Evolutionary conservation across 176 grass and related monocot species (phyloP), one percentile per base, ranked within the genome.

Genomic region (Oryza longistaminata): DNA sequence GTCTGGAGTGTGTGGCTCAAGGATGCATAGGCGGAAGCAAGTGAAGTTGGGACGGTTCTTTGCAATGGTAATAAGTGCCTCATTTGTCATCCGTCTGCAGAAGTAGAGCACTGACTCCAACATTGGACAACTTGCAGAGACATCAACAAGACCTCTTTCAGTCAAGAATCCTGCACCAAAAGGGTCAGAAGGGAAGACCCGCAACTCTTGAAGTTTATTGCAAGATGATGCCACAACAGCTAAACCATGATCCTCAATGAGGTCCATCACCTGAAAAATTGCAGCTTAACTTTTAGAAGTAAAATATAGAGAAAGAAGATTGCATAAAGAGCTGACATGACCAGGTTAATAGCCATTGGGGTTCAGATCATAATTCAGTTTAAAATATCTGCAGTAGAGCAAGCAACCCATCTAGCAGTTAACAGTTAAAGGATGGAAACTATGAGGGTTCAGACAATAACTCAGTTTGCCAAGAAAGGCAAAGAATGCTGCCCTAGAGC

Each of bases 31-130:
- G 17, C 93, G 73, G 78, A 94, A 92, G 66, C 90, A 87, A 3
- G 82, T 90, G 31, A 94, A 82, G 84, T 94, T 92, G 25, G 93
- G 90, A 6, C 85, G 75, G 68, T 94, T 94, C 78, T 83, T 88
- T 64, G 90, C 93, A 0, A 94, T 88, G 17, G 88, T 86, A 46
- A 92, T 55, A 58, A 94, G 90, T 26, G 93, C 93, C 25, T 86
- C 82, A 42, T 94, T 94, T 1, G 85, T 94, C 93, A 94, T 94
- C 65, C 77, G 85, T 50, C 78, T 39, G 66, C 90, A 94, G 85
- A 92, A 92, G 39, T 94, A 92, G 39, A 92, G 85, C 21, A 94
- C 87, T 29, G 90, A 92, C 21, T 94, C 85, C 73, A 94, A 71
- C 90, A 86, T 90, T 49, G 88, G 85, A 50, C 92, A 94, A 26